Conservation (phyloP, 2,329 filamentous ascomycete genomes). For the Colletotrichum sp. region DNA sequence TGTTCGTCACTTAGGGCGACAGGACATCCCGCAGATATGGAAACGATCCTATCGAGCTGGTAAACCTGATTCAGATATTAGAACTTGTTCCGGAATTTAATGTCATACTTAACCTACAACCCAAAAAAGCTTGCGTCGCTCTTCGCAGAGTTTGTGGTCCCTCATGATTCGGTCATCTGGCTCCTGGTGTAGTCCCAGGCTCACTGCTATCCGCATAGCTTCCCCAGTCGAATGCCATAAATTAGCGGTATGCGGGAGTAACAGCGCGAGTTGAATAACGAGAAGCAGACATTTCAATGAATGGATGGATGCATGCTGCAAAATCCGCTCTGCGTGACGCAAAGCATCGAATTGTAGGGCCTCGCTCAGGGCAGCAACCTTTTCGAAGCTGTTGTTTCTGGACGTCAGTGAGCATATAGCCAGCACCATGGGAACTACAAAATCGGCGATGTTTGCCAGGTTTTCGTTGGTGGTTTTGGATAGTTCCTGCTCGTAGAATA, state of each 20-base stretch:
- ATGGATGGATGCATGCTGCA: not conserved
- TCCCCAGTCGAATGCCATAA: not conserved
- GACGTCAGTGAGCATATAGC: not conserved
- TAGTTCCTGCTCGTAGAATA: not conserved
- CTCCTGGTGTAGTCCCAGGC: not conserved
- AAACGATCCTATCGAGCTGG: not conserved
- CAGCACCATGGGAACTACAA: not conserved
- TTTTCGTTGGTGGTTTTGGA: not conserved
- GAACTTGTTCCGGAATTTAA: rapidly evolving
- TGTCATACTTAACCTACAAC: not conserved
- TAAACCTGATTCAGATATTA: not conserved
- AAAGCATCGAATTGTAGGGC: not conserved
- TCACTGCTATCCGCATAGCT: not conserved
- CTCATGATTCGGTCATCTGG: not conserved
- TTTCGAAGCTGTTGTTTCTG: not conserved
- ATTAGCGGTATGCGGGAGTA: not conserved
- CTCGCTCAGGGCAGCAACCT: not conserved
- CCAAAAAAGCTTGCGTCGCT: not conserved
- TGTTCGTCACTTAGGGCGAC: not conserved
- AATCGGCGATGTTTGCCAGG: not conserved
- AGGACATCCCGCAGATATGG: not conserved
- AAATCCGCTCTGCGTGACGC: not conserved
- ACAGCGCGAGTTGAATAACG: not conserved
- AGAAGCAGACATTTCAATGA: not conserved
- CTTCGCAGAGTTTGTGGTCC: not conserved